These are phyloP conservation scores for Hanseniaspora singularis DNA, from an alignment of 805 yeast genomes.

Conservation along the genomic window DNA sequence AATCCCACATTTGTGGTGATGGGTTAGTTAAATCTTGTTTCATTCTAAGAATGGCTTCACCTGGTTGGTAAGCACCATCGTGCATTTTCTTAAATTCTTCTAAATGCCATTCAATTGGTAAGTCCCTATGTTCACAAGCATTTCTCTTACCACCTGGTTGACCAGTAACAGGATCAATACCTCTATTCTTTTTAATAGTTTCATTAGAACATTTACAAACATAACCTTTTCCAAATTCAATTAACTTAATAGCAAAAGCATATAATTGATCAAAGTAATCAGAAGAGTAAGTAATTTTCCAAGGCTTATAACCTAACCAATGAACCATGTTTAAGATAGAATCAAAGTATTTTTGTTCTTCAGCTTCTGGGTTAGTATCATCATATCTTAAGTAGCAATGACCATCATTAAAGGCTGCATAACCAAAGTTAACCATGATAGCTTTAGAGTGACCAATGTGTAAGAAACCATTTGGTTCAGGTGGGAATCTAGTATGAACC, in stretches of 20 bases:
- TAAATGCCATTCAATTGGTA: slow-evolving; percentile 63
- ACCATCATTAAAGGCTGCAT: slow-evolving; percentile 76
- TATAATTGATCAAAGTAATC: slow-evolving; percentile 88
- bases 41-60: slow-evolving; percentile 93
- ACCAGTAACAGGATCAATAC: slow-evolving; percentile 72
- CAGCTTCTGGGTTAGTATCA: slow-evolving; percentile 98
- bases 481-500: slow-evolving; percentile 88
- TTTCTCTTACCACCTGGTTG: slow-evolving; percentile 85
- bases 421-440: slow-evolving; percentile 96
- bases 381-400: slow-evolving; percentile 86
- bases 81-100: slow-evolving; percentile 79
- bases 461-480: slow-evolving; percentile 98
- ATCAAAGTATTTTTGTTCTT: slow-evolving; percentile 80
- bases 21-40: slow-evolving; percentile 83
- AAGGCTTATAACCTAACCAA: slow-evolving; percentile 93
- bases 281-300: slow-evolving; percentile 89
- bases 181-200: slow-evolving; percentile 80
- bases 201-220: slow-evolving; percentile 91
- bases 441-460: slow-evolving; percentile 99
- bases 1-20: slow-evolving; percentile 99
- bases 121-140: slow-evolving; percentile 65
- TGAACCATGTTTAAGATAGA: slow-evolving; percentile 72
- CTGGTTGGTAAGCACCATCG: slow-evolving; percentile 76
- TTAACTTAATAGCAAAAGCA: slow-evolving; percentile 74
- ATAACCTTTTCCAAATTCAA: slow-evolving; percentile 62